Base-by-base conservation (phyloP, 2,329 filamentous ascomycete species). In the Fusarium duplospermum region DNA sequence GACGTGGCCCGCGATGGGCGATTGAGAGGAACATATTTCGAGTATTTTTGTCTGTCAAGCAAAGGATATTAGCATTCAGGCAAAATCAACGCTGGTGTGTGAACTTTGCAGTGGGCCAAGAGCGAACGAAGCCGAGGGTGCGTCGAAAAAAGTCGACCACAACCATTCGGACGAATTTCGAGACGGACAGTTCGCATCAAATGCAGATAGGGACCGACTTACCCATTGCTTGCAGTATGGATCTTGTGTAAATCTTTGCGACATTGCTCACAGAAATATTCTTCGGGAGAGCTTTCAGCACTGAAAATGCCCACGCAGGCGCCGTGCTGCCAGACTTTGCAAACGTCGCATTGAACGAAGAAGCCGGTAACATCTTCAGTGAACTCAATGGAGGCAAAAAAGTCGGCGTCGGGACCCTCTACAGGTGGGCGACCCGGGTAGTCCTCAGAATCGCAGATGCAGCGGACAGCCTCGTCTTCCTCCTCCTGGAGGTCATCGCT, bases 321-420 rank as follows among this genome's bases (percentile, higher is more conserved):
- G 79, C 96, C 96, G 82, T 99, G 96, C 83, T 99, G 96, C 96
- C 96, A 99, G 73, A 98, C 96, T 82, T 97, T 97, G 87, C 96
- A 99, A 74, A 94, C 88, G 84, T 98, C 96, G 89, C 96, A 99
- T 86, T 98, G 96, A 76, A 99, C 95, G 84, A 98, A 99, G 84
- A 98, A 93, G 62, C 95, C 96, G 52, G 96, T 96, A 75, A 96
- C 89, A 75, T 98, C 96, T 79, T 98, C 95, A 35, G 92, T 90
- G 72, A 94, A 87, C 73, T 91, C 85, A 85, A 91, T 84, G 82
- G 87, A 83, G 82, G 88, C 84, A 84, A 91, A 84, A 81, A 88
- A 84, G 77, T 91, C 87, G 72, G 87, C 82, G 78, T 90, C 87
- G 79, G 87, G 87, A 67, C 89, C 87, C 74, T 92, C 89, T 77